These are phyloP conservation scores for Crithidia bombi DNA, from an alignment of 208 protist genomes.

Conservation along the genomic window DNA sequence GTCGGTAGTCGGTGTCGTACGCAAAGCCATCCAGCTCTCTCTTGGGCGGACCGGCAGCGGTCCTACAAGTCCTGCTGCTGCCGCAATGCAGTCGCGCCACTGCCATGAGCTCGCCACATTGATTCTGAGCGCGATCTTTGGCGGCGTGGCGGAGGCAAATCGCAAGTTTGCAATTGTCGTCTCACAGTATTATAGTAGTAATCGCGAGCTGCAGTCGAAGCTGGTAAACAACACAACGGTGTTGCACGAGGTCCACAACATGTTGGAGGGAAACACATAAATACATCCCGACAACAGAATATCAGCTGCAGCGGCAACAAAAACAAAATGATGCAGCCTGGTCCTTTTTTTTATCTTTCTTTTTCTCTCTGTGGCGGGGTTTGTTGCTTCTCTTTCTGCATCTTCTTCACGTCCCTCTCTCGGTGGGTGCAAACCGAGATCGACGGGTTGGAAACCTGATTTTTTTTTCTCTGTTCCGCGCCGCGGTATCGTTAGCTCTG, in stretches of 20 bases:
- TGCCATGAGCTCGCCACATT: slow-evolving; percentile 35
- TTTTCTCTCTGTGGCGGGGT: too few relatives aligned
- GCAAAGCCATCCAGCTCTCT: slow-evolving; percentile 21
- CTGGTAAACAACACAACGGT: slow-evolving; percentile 61
- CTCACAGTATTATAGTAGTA: slow-evolving; percentile 41
- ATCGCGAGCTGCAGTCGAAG: slow-evolving; percentile 57
- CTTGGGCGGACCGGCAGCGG: slow-evolving; percentile 18
- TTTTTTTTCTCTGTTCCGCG: too few relatives aligned
- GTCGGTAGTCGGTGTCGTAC: slow-evolving; percentile 21
- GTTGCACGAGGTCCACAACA: slow-evolving; percentile 48
- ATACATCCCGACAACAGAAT: background rate
- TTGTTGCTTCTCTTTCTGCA: too few relatives aligned
- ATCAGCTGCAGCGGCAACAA: too few relatives aligned
- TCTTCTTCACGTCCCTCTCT: too few relatives aligned
- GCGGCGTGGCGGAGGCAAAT: slow-evolving; percentile 52
- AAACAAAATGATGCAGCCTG: too few relatives aligned
- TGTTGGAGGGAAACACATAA: slow-evolving; percentile 24
- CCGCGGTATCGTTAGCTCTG: too few relatives aligned
- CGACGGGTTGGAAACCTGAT: too few relatives aligned
- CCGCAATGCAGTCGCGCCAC: slow-evolving; percentile 18
- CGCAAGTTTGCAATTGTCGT: slow-evolving; percentile 42
- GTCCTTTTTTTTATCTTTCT: too few relatives aligned
- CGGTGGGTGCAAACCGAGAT: too few relatives aligned
- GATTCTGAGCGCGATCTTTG: slow-evolving; percentile 29
- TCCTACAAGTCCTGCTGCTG: background rate